phyloP scores from a whole-genome alignment of 495 filamentous ascomycete genomes.

The Staphylotrichum longicolle region DNA sequence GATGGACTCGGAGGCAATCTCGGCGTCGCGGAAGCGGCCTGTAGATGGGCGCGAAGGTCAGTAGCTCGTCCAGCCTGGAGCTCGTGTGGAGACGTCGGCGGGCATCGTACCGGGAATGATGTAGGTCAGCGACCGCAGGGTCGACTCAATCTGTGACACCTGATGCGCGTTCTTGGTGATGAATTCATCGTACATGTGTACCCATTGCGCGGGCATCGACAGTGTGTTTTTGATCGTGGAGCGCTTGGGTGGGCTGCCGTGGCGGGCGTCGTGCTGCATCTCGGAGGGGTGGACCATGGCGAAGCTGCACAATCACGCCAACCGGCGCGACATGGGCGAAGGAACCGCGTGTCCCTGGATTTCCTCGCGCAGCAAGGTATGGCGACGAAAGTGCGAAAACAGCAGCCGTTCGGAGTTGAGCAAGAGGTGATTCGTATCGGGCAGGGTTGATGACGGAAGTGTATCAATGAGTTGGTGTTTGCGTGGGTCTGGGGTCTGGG shows the following conservation, averaged over 20 bases:
- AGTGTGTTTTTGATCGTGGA: constrained; percentile 16
- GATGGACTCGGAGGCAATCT: constrained; percentile 89
- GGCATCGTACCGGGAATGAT: constrained; percentile 77
- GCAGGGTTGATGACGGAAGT: neutral
- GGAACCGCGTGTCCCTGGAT: neutral
- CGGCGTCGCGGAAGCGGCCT: constrained; percentile 91
- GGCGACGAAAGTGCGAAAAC: neutral
- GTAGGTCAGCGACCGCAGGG: constrained; percentile 85
- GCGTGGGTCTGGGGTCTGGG: constrained; percentile 9
- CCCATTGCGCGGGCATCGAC: constrained; percentile 67
- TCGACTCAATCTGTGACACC: constrained; percentile 89
- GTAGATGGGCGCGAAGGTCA: constrained; percentile 15
- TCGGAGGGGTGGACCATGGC: constrained; percentile 19
- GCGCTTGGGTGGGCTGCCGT: constrained; percentile 4
- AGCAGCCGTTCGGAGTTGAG: neutral
- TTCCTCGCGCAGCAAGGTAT: neutral
- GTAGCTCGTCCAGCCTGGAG: neutral
- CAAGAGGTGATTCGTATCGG: neutral
- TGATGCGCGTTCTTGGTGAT: constrained; percentile 91
- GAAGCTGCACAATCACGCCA: constrained; percentile 2
- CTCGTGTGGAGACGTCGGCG: neutral
- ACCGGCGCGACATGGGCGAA: constrained; percentile 9
- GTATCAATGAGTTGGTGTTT: constrained; percentile 37
- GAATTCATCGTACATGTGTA: constrained; percentile 82
- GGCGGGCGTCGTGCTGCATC: constrained; percentile 3